Evolutionary conservation across 2,329 filamentous ascomycete genomes (phyloP), one percentile per base, ranked within the genome.

Genomic region (Aspergillus arachidicola): DNA sequence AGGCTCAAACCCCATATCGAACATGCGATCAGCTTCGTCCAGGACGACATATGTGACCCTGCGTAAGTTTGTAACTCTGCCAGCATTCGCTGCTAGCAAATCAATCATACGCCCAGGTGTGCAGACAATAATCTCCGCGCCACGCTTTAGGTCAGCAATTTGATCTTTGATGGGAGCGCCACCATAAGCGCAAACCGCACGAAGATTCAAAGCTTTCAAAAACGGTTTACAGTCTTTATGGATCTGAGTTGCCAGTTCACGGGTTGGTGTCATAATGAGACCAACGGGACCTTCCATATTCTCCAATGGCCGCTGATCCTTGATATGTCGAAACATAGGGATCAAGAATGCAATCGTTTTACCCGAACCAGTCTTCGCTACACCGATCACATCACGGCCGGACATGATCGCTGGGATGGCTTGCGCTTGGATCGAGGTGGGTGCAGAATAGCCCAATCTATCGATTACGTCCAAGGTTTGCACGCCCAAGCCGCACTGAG

Each of bases 1-100:
- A 2, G 95, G 94, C 79, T 97, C 94, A 74, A 99, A 99, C 16
- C 95, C 95, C 95, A 99, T 98, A 77, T 99, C 95, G 75, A 98
- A 97, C 95, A 99, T 98, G 66, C 95, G 91, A 79, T 99, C 95
- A 55, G 95, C 95, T 80, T 99, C 95, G 75, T 99, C 95, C 45
- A 99, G 86, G 12, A 99, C 95, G 28, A 97, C 89, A 76, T 98
- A 99, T 0, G 93, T 95, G 14, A 97, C 92, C 66, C 95, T 87
- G 69, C 87, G 89, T 61, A 99, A 84, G 73, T 96, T 98, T 14
- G 94, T 96, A 11, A 98, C 94, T 66, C 94, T 88, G n/a, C 94
- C 94, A 68, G 92, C 90, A 75, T 98, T 99, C 58, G 94, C 93
- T 46, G 93, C 92, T 36, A 99, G 83, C 21, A 99, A 86, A 82